Evolutionary conservation across 371 early-diverging fungal genomes (phyloP), one percentile per base, ranked within the genome.

Genomic region (Coemansia sp.): DNA sequence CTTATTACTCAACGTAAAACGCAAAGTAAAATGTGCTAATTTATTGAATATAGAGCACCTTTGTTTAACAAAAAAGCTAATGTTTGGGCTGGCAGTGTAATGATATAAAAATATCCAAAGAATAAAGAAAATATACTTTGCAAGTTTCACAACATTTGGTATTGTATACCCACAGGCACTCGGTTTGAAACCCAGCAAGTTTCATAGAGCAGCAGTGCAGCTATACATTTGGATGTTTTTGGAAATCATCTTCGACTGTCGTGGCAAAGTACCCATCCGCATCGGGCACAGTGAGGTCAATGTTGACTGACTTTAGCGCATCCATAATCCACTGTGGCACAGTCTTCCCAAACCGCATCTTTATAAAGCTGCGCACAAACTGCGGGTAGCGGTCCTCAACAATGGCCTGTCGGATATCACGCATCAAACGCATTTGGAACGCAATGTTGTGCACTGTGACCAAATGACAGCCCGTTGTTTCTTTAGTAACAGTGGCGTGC

Each of bases 391-490:
- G 80, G 75, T 93, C 92, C 28, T 86, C 83, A 12, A 84, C 71
- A 55, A 98, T 93, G 24, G 90, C 86, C 48, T 84, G 80, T 68
- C 94, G 88, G 68, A 96, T 91, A 61, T 88, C 86, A 54, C 85
- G 78, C 92, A 93, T 95, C 52, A 98, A 78, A 41, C 90, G 85
- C 83, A 93, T 84, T 82, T 96, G 95, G 85, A 90, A 98, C 5
- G 91, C 87, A 51, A 96, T 86, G 74, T 98, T 98, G 78, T 98
- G 98, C 36, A 92, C 82, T 3, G 95, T 88, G 26, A 96, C 79
- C 65, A 98, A 82, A 66, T 93, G 94, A 80, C 95, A 94, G 12
- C 92, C 95, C n/a, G 93, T 92, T 2, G 95, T 93, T 59, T 94
- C 94, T 66, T 88, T 89, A 58, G 90, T 88, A 54, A 87, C 87